A percentile compares a stretch with the other conserved stretches of the same genome.
Evolutionary conservation across 441 rosid species (phyloP).

Genomic region (Arabidopsis hybrid): DNA sequence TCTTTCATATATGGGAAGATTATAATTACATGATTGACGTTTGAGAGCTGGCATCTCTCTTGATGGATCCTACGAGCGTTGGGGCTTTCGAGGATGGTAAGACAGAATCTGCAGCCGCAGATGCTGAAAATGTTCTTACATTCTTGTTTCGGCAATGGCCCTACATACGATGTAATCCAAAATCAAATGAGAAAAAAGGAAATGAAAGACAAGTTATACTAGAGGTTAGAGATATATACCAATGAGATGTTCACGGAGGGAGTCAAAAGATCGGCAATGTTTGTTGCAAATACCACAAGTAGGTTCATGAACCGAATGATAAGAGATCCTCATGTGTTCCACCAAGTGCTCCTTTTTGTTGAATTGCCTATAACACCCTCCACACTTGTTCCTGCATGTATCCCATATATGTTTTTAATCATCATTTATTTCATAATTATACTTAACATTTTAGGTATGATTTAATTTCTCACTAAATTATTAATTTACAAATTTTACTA

Average conservation of each 20-base stretch:
- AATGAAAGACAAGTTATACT: not conserved
- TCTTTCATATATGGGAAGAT: not conserved
- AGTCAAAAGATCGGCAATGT: constrained; percentile 83
- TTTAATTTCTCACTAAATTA: constrained; percentile 9
- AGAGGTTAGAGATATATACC: constrained; percentile 45
- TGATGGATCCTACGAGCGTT: constrained; percentile 68
- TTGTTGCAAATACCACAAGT: constrained; percentile 71
- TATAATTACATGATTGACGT: constrained; percentile 46
- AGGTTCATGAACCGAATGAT: constrained; percentile 84
- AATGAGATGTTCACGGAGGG: constrained; percentile 86
- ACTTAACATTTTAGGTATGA: not conserved
- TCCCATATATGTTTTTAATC: not conserved
- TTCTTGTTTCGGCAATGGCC: constrained; percentile 82
- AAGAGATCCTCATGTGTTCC: constrained; percentile 79
- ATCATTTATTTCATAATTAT: constrained; percentile 3
- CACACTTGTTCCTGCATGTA: constrained; percentile 72
- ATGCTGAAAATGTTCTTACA: constrained; percentile 66
- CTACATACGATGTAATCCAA: constrained; percentile 42
- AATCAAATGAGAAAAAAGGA: not conserved
- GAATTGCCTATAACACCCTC: constrained; percentile 83
- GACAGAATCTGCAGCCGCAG: constrained; percentile 75
- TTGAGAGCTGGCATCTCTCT: constrained; percentile 70
- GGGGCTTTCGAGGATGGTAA: constrained; percentile 61
- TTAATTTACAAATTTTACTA: not conserved
- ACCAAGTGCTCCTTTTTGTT: constrained; percentile 81